Evolutionary conservation across 805 yeast species (phyloP), one percentile per base, ranked within the genome.

Genomic region (Martiniozyma abietophila): DNA sequence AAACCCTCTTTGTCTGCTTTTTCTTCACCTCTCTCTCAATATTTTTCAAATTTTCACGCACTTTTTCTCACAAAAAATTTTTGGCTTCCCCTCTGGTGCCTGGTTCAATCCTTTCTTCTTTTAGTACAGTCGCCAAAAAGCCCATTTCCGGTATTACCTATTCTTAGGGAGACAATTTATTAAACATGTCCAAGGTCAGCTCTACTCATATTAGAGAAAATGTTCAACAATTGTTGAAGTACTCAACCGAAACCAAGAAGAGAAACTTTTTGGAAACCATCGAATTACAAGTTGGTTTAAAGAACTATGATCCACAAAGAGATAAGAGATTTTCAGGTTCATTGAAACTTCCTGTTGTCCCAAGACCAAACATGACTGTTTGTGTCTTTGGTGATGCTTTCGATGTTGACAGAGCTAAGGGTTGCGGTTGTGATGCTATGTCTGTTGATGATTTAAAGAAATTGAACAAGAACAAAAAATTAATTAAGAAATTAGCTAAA

Each of bases 261-360:
- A 88, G 99, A 81, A 92, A 92, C 95, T 92, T 92, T 76, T 82
- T 89, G 72, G 99, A 92, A 81, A 89, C 99, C 69, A 88, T 92
- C 61, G 99, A 92, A 76, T 78, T 92, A 66, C 98, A 92, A 76
- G 95, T 92, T 64, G 98, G 98, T 71, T 80, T 92, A 60, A 92
- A 92, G 88, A 92, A 92, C 95, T 92, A 92, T 74, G 99, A 92
- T 69, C 97, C 99, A 65, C 98, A 92, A 78, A 88, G 98, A 84
- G 99, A 92, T 74, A 92, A 92, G 88, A 97, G 99, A 86, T 92
- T 92, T 96, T 89, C 97, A 67, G 99, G 99, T 75, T 64, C 97
- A 64, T 80, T 92, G 74, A 92, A 80, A 74, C 77, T 92, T 59
- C 99, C 99, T 64, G 80, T 78, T 64, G 95, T 94, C 54, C 98